phyloP scores from a whole-genome alignment of 768 basidiomycete genomes.

The Podaxis sp. region DNA sequence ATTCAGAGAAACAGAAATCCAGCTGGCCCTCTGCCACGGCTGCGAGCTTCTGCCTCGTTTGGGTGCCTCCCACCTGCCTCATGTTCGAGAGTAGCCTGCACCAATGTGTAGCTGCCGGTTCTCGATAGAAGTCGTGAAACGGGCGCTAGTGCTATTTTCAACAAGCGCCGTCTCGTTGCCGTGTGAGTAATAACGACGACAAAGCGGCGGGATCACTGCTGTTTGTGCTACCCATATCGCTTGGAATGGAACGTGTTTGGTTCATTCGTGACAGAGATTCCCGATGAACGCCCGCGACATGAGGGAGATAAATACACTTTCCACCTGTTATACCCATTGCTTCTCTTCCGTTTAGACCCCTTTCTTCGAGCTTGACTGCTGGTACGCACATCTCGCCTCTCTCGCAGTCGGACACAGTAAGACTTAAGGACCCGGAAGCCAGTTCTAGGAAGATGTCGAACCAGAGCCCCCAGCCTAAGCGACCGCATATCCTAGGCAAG shows the following conservation, averaged over 20 bases:
- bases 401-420: background rate
- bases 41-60: background rate
- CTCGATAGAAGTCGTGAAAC: background rate
- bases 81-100: too few relatives aligned
- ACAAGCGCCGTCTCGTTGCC: background rate
- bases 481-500: background rate
- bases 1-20: background rate
- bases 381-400: background rate
- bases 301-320: background rate
- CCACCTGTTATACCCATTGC: background rate
- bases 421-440: background rate
- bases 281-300: background rate
- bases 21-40: background rate
- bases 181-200: background rate
- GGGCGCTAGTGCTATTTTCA: background rate
- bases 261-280: background rate
- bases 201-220: background rate
- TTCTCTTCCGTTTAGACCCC: background rate
- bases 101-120: too few relatives aligned
- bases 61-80: background rate
- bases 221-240: background rate
- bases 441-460: background rate
- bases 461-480: background rate
- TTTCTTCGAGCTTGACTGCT: background rate
- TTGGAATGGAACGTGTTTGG: background rate